phyloP scores from a whole-genome alignment of 2,329 filamentous ascomycete genomes.

The Dactylellina cionopaga region DNA sequence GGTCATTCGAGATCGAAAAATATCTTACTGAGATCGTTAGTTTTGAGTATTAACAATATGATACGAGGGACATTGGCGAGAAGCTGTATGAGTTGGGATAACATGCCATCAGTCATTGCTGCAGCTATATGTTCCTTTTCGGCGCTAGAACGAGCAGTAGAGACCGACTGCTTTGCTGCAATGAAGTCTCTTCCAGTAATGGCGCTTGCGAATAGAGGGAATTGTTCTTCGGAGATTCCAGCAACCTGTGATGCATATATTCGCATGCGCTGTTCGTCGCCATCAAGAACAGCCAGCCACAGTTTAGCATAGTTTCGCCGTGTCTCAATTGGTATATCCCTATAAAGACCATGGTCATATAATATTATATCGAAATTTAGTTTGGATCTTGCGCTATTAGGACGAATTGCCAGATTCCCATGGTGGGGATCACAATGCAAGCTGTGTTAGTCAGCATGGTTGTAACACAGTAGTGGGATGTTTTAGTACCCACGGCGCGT shows the following conservation, averaged over 20 bases:
- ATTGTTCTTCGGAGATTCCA: slow-evolving; percentile 86
- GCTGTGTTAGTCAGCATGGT: neutral
- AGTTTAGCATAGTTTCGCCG: slow-evolving; percentile 92
- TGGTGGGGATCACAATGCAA: slow-evolving; percentile 97
- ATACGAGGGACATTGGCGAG: slow-evolving; percentile 89
- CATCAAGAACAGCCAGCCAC: slow-evolving; percentile 94
- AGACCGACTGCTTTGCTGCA: slow-evolving; percentile 72
- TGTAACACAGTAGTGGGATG: neutral
- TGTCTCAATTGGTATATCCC: slow-evolving; percentile 82
- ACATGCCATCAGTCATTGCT: slow-evolving; percentile 84
- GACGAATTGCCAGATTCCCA: slow-evolving; percentile 91
- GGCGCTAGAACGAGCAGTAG: slow-evolving; percentile 71
- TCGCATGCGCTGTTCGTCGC: slow-evolving; percentile 85
- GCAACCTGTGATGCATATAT: slow-evolving; percentile 89
- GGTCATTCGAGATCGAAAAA: slow-evolving; percentile 52
- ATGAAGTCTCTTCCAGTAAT: slow-evolving; percentile 94
- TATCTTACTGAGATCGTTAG: slow-evolving; percentile 79
- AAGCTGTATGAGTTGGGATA: slow-evolving; percentile 87
- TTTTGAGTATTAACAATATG: slow-evolving; percentile 94
- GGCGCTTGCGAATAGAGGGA: slow-evolving; percentile 92
- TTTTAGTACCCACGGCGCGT: slow-evolving; percentile 69
- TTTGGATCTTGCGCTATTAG: slow-evolving; percentile 71
- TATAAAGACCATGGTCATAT: slow-evolving; percentile 96
- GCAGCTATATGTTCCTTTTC: slow-evolving; percentile 89
- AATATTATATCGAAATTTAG: slow-evolving; percentile 94